Evolutionary conservation across 148 eudicot genomes (phyloP), one percentile per base, ranked within the genome.

Genomic region (Amaranthus hypochondriacus): DNA sequence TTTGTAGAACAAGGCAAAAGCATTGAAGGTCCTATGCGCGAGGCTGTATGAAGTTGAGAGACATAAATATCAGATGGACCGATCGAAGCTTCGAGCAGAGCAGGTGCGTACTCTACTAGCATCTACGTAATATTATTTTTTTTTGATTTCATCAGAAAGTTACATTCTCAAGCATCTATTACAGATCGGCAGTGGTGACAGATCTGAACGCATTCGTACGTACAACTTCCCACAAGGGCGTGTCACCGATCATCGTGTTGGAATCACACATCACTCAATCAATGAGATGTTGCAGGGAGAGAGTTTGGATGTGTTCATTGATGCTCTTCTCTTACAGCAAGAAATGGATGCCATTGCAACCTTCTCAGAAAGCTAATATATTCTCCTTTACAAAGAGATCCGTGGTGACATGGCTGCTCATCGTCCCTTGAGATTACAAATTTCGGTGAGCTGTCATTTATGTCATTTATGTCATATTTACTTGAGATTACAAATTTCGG

Each of bases 221-320:
- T 94, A 94, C 78, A 94, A 94, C 81, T 94, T 89, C 64, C 98
- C 98, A 48, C 98, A 94, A 83, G 98, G 97, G 12, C 92, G 98
- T 5, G 98, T 94, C 9, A 89, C 98, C 64, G 98, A 94, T 82
- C 98, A 94, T 73, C 97, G 97, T 76, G 87, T 94, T 67, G 93
- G 97, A 43, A 88, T 94, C 70, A 91, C 98, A 11, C 80, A 82
- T 73, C 93, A 94, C 82, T 87, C 96, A 3, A 79, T 94, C 68
- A 78, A 84, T 39, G 96, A 87, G 75, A 84, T 89, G 69, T 73
- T 91, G 81, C 89, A 91, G 79, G 98, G 97, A 73, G 98, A 88
- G 78, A 83, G 84, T 84, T 79, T 91, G 64, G 97, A 88, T 73
- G 60, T 76, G 42, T 94, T 94, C 70, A 77, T 91, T 47, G 97